Base-by-base conservation (phyloP, 371 early-diverging fungal genomes). In the Saksenaea vasiformis region DNA sequence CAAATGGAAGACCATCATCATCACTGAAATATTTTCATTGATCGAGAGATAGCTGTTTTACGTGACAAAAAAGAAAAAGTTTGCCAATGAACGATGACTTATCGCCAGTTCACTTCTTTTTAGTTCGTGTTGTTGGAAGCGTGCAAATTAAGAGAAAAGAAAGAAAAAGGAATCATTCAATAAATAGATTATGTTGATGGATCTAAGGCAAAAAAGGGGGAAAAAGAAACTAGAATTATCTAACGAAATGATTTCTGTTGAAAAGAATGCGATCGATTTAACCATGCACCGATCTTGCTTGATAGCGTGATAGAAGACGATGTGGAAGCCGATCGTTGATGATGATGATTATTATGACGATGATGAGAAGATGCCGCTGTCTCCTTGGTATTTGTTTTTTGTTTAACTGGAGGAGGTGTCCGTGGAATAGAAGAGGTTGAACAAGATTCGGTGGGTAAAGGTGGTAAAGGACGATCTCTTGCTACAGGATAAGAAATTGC, bases 1-100 rank as follows among this genome's bases (percentile, higher is more conserved):
- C 84, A 93, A 80, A 82, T 84, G 69, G 81, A 87, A 71, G 83
- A 65, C n/a, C 64, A 69, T 56, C 70, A 69, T 56, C 70, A 70
- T 38, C 66, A 70, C 38, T 62, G 59, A 58, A 68, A 10, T 22
- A 19, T n/a, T 2, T 47, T 22, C 10, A 47, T 7, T 22, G 51
- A 47, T 47, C 22, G 22, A 47, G 22, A 9, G 22, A 15, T 17
- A 39, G 15, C 3, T 5, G 39, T 11, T 14, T 39, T 39, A 14
- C n/a, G n/a, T 39, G 39, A 39, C 11, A n/a, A 39, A 39, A 39
- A 39, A 39, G 11, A 39, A 11, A 39, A 39, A 39, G 39, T 39
- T 39, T 39, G 39, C 39, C 11, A 39, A 39, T 39, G 39, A 39
- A 39, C 39, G n/a, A 39, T n/a, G 7, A 31, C 31, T 31, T 31